Percentiles rank a stretch among this genome's conserved stretches.
These are phyloP conservation scores for Neonectria neomacrospora DNA, from an alignment of 2,329 filamentous ascomycete species.

Conservation along the genomic window DNA sequence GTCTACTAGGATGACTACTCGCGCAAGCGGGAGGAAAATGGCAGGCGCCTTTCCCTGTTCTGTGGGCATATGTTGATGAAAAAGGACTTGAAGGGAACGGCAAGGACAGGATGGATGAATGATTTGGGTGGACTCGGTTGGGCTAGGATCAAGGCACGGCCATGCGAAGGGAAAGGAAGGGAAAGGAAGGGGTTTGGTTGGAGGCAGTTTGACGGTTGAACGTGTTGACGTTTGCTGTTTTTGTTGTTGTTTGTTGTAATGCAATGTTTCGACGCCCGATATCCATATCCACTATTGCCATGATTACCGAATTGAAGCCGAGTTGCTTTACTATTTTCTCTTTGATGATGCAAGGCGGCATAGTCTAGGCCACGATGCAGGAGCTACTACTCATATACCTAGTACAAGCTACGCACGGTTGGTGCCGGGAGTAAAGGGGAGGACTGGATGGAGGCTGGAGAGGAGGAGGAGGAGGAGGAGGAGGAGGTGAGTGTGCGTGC, in stretches of 20 bases:
- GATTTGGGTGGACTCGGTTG: constrained; percentile 11
- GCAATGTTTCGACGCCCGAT: constrained; percentile 29
- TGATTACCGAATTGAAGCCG: constrained; percentile 18
- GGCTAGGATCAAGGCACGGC: constrained; percentile 21
- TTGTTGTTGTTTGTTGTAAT: constrained; percentile 33
- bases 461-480: neutral
- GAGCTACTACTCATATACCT: too few relatives aligned
- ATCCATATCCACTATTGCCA: constrained; percentile 17
- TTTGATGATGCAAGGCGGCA: too few relatives aligned
- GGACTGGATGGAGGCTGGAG: neutral
- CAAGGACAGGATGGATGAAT: constrained; percentile 13
- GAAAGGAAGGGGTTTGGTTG: constrained; percentile 16
- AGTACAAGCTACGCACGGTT: constrained; percentile 8
- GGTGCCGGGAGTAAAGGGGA: constrained; percentile 14
- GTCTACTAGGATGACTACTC: constrained; percentile 24
- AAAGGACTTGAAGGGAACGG: constrained; percentile 15
- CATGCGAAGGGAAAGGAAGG: constrained; percentile 3
- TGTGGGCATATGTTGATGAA: constrained; percentile 20
- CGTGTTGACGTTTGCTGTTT: constrained; percentile 19
- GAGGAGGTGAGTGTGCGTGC: constrained; percentile 2
- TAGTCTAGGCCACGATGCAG: constrained; percentile 5
- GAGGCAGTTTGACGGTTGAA: constrained; percentile 26
- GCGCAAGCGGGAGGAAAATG: constrained; percentile 31
- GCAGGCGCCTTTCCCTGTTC: neutral
- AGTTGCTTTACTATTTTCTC: neutral